A percentile compares a stretch with the other conserved stretches of the same genome.
phyloP scores from a whole-genome alignment of 345 rosid species.

The Citrus glauca region DNA sequence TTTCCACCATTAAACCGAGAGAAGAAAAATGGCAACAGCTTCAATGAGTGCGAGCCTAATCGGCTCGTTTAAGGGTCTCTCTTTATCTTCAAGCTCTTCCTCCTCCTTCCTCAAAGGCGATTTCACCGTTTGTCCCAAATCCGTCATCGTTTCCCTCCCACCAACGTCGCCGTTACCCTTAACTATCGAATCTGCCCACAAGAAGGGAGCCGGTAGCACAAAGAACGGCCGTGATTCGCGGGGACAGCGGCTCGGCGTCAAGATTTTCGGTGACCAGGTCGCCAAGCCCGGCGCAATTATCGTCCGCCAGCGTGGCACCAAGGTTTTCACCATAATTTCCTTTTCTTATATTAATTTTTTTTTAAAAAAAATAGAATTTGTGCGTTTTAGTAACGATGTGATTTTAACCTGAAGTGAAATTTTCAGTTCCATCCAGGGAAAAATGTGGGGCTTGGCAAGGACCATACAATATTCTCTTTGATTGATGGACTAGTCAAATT shows the following conservation, averaged over 20 bases:
- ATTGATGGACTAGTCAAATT: conserved; percentile 93
- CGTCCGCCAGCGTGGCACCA: conserved; percentile 95
- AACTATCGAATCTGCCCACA: conserved; percentile 84
- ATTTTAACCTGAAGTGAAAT: background rate
- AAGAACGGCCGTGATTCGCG: conserved; percentile 96
- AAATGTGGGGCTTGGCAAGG: conserved; percentile 91
- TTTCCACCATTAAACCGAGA: background rate
- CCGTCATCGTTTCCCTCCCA: conserved; percentile 22
- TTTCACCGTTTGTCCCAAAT: conserved; percentile 22
- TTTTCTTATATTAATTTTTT: background rate
- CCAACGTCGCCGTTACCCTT: conserved; percentile 35
- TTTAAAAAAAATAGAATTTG: background rate
- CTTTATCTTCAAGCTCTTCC: conserved; percentile 48
- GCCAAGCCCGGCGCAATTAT: conserved; percentile 96
- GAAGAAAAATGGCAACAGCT: conserved; percentile 31
- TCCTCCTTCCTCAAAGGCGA: conserved; percentile 63
- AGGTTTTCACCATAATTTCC: conserved; percentile 36
- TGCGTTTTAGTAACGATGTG: too few relatives aligned
- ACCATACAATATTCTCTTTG: conserved; percentile 77
- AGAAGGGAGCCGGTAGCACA: conserved; percentile 99
- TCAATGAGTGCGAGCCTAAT: conserved; percentile 50
- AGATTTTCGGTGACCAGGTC: conserved; percentile 82
- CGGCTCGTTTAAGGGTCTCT: conserved; percentile 62
- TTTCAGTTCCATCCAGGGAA: conserved; percentile 90
- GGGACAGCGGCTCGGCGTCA: conserved; percentile 90